Evolutionary conservation across 371 early-diverging fungal species (phyloP), one percentile per base, ranked within the genome.

Genomic region (Homolaphlyctis polyrhiza): DNA sequence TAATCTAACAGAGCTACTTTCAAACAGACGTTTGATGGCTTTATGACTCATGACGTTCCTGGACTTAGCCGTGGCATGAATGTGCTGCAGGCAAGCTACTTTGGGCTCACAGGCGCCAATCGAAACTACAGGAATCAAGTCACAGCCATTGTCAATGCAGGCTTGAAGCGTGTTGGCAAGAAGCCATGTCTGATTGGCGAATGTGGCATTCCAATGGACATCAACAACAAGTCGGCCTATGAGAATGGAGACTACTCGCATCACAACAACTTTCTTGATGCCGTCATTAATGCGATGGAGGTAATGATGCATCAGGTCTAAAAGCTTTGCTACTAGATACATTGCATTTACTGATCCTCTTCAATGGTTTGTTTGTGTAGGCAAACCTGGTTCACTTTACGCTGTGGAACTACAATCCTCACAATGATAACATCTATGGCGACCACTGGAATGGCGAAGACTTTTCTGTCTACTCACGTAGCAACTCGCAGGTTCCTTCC

Each of bases 361-460:
- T 48, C 14, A 45, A 45, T 45, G 45, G 45, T n/a, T 45, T 14
- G 14, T 45, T n/a, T n/a, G n/a, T n/a, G n/a, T 45, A 73, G 74
- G 52, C 78, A 2, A 89, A 87, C 63, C 72, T 91, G 33, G 79
- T 89, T 29, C 86, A 83, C 59, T 94, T 89, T 63, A 90, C 92
- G 76, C 68, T 92, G 0, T 92, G 92, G 92, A 90, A 89, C 66
- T 91, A 91, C 70, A 90, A 91, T 68, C 78, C 91, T 11, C 78
- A 77, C 57, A 92, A 92, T 66, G 88, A 88, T 63, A 84, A 91
- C 68, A 39, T 45, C 16, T 60, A 78, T 76, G 52, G 80, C 0
- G 93, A 93, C 65, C 87, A 89, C 43, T 93, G 93, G 93, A 93
- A 93, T 64, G 93, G 91, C 6, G 93, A 93, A 62, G 90, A 93